These are phyloP conservation scores for Sugiyamaella americana DNA, from an alignment of 805 yeast species.

Conservation along the genomic window DNA sequence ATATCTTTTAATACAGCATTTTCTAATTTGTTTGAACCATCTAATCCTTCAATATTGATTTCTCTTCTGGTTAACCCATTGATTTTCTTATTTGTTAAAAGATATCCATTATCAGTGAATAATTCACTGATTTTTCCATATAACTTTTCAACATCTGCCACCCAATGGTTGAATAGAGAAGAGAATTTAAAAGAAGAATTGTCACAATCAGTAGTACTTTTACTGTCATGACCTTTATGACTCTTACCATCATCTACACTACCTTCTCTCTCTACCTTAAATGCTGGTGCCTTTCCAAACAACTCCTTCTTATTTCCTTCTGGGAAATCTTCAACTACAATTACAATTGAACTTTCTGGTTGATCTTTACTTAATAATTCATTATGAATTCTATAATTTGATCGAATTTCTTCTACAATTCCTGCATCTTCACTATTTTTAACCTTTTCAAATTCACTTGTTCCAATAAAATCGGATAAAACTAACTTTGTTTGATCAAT, in stretches of 20 bases:
- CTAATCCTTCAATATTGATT: too few relatives aligned
- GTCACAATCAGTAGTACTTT: background rate
- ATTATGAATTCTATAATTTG: background rate
- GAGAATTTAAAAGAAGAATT: too few relatives aligned
- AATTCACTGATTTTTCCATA: too few relatives aligned
- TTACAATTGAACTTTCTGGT: background rate
- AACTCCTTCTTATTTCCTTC: background rate
- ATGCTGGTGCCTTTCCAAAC: background rate
- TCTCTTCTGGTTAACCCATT: too few relatives aligned
- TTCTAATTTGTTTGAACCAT: too few relatives aligned
- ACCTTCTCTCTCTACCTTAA: too few relatives aligned
- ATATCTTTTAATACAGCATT: background rate
- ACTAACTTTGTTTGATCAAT: slow-evolving; percentile 19
- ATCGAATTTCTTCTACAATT: background rate
- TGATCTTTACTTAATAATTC: background rate
- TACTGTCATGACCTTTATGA: too few relatives aligned
- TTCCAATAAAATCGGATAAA: slow-evolving; percentile 18
- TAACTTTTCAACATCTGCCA: too few relatives aligned
- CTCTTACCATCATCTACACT: too few relatives aligned
- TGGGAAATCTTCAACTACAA: background rate
- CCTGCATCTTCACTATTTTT: slow-evolving; percentile 10
- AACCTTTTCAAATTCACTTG: slow-evolving; percentile 8
- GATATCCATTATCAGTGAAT: too few relatives aligned
- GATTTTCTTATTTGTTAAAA: too few relatives aligned
- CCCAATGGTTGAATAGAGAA: too few relatives aligned